A percentile compares a stretch with the other conserved stretches of the same genome.
Evolutionary conservation across 495 filamentous ascomycete species (phyloP).

Genomic region (Hypoxylon rickii): DNA sequence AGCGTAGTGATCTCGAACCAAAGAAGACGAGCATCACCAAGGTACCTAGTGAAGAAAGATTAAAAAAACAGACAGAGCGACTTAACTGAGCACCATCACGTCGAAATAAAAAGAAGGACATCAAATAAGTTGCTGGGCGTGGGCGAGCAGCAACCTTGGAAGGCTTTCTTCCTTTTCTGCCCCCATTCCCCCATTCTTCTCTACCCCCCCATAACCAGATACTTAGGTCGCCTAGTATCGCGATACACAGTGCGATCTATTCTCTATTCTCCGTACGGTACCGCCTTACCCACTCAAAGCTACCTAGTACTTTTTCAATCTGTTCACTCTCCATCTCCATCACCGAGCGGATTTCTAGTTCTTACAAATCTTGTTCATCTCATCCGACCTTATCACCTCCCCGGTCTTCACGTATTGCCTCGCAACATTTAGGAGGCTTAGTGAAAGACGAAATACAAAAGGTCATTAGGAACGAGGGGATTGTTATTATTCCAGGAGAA

Average conservation of each 20-base stretch:
- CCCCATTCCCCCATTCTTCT: background rate
- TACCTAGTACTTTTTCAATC: constrained; percentile 8
- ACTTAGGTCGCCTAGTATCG: too few relatives aligned
- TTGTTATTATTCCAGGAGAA: background rate
- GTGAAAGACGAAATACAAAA: background rate
- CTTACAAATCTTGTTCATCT: constrained; percentile 3
- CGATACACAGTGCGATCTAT: constrained; percentile 22
- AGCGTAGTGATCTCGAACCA: constrained; percentile 9
- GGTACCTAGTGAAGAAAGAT: background rate
- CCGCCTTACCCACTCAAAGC: background rate
- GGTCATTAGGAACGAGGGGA: constrained; percentile 10
- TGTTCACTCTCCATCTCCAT: background rate
- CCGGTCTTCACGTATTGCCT: constrained; percentile 4
- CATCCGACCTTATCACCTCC: background rate
- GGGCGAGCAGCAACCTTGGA: constrained; percentile 10
- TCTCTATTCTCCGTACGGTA: constrained; percentile 5
- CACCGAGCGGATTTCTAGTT: background rate
- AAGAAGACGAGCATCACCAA: background rate
- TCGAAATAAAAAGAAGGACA: background rate
- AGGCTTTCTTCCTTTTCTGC: background rate
- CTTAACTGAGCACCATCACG: background rate
- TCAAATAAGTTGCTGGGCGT: constrained; percentile 3
- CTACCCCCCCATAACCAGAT: constrained; percentile 3
- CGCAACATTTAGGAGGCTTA: background rate
- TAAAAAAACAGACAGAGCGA: background rate